A percentile compares a stretch with the other conserved stretches of the same genome.
These are phyloP conservation scores for Candida hungchunana DNA, from an alignment of 805 yeast genomes.

Conservation along the genomic window DNA sequence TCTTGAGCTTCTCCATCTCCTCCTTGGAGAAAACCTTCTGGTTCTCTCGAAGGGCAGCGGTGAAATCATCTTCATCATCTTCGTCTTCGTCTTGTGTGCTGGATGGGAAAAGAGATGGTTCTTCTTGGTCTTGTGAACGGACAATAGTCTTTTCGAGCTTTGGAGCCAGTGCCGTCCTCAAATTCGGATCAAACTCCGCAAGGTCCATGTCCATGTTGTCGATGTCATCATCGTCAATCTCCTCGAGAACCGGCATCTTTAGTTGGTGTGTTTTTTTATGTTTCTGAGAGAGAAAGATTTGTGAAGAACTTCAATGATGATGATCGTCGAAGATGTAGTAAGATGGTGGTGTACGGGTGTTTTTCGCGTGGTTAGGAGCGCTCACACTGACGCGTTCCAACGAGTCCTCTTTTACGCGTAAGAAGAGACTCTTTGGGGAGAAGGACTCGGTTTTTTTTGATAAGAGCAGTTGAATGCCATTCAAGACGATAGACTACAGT, in stretches of 20 bases:
- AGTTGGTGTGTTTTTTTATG: too few relatives aligned
- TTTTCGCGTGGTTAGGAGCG: too few relatives aligned
- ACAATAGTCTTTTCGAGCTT: slow-evolving; percentile 55
- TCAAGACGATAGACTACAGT: slow-evolving; percentile 11
- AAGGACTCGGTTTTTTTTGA: too few relatives aligned
- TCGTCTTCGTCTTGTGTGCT: slow-evolving; percentile 1
- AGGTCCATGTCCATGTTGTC: slow-evolving; percentile 92
- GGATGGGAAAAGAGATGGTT: slow-evolving; percentile 7
- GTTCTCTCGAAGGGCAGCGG: slow-evolving; percentile 8
- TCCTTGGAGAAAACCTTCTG: slow-evolving; percentile 40
- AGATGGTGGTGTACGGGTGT: too few relatives aligned
- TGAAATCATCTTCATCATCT: slow-evolving; percentile 10
- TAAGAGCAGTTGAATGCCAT: too few relatives aligned
- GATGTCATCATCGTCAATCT: slow-evolving; percentile 74
- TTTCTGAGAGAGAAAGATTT: too few relatives aligned
- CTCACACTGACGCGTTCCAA: too few relatives aligned
- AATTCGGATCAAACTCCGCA: slow-evolving; percentile 78
- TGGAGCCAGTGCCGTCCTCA: slow-evolving; percentile 70
- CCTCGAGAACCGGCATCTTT: slow-evolving; percentile 69
- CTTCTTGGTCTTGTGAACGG: slow-evolving; percentile 50
- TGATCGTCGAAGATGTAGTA: too few relatives aligned
- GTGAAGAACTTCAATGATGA: too few relatives aligned
- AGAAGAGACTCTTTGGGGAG: too few relatives aligned
- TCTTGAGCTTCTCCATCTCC: slow-evolving; percentile 59
- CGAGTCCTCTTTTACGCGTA: too few relatives aligned